Conservation (phyloP, 371 early-diverging fungal genomes). For the Mucor plumbeus region DNA sequence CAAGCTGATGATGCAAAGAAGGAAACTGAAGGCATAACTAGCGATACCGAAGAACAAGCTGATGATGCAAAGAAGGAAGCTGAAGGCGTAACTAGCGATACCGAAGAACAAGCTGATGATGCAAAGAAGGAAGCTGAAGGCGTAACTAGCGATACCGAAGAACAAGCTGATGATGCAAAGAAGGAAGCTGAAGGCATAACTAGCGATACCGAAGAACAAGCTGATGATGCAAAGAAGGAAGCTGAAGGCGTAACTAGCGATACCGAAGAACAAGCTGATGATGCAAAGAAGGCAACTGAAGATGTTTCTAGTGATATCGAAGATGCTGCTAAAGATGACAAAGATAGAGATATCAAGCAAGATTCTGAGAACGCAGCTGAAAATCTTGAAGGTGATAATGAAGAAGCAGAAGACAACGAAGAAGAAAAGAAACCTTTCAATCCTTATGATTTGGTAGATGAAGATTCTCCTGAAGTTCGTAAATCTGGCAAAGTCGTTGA, state of each 20-base stretch:
- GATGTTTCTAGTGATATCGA: background rate
- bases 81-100: background rate
- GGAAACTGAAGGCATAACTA: background rate
- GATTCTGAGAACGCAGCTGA: background rate
- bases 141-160: no score
- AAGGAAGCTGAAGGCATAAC: background rate
- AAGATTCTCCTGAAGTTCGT: slow-evolving; percentile 20
- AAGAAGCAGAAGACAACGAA: background rate
- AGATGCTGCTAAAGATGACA: background rate
- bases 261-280: background rate
- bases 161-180: no score
- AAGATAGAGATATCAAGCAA: background rate
- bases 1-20: background rate
- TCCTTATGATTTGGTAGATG: slow-evolving; percentile 16
- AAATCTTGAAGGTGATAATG: background rate
- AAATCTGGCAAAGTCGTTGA: slow-evolving; percentile 28
- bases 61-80: background rate
- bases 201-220: background rate
- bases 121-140: background rate
- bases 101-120: background rate
- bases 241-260: background rate
- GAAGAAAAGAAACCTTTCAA: slow-evolving; percentile 12
- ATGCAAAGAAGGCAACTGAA: background rate
- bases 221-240: background rate
- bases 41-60: background rate